phyloP scores from a whole-genome alignment of 2,329 filamentous ascomycete species.

The Venturia nashicola region DNA sequence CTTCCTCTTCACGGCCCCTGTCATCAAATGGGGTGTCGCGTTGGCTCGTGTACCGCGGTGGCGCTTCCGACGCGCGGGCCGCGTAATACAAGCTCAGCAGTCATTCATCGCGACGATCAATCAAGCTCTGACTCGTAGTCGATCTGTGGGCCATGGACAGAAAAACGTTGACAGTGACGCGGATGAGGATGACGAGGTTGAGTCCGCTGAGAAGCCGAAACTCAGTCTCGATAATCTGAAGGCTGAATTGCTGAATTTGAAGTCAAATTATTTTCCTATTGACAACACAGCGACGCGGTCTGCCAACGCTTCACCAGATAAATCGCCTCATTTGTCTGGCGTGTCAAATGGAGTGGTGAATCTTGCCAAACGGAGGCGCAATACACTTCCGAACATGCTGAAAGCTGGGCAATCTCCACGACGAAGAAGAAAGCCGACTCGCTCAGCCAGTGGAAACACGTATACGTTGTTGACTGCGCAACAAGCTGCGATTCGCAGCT shows the following conservation, averaged over 20 bases:
- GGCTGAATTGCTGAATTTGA: conserved; percentile 17
- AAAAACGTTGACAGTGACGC: conserved; percentile 30
- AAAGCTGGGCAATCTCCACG: conserved; percentile 31
- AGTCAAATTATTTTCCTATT: conserved; percentile 11
- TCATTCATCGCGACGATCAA: conserved; percentile 29
- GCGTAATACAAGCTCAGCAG: conserved; percentile 29
- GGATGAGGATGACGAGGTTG: conserved; percentile 28
- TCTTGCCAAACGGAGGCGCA: conserved; percentile 1
- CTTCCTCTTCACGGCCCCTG: conserved; percentile 58
- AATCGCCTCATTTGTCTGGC: background rate
- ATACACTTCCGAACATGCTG: conserved; percentile 9
- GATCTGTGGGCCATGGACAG: conserved; percentile 18
- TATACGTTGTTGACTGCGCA: conserved; percentile 70
- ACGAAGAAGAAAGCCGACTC: background rate
- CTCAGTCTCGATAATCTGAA: conserved; percentile 19
- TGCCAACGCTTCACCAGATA: conserved; percentile 17
- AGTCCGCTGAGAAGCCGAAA: conserved; percentile 11
- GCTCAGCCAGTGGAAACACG: conserved; percentile 32
- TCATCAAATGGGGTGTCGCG: conserved; percentile 73
- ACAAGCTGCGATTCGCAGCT: conserved; percentile 67
- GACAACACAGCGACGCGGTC: conserved; percentile 16
- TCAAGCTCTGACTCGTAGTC: conserved; percentile 16
- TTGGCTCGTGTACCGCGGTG: conserved; percentile 83
- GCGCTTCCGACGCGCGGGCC: conserved; percentile 58
- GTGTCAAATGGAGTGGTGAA: background rate